Percentiles rank a stretch among this genome's conserved stretches.
Evolutionary conservation across 148 eudicot species (phyloP).

Genomic region (Mesembryanthemum crystallinum): DNA sequence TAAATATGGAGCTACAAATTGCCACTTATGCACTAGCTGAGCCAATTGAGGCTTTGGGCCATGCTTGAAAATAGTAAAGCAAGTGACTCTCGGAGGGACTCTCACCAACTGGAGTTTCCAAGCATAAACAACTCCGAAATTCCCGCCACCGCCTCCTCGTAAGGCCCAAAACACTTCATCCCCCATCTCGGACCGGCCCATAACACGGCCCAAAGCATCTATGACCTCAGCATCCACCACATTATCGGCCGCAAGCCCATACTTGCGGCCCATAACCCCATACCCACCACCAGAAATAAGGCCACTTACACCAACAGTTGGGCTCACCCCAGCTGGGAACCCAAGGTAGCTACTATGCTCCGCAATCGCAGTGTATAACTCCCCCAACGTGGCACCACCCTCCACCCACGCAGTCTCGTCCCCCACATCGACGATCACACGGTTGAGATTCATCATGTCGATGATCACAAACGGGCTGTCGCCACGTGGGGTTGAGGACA

Average conservation of each 20-base stretch:
- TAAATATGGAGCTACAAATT: constrained; percentile 30
- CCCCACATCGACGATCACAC: constrained; percentile 28
- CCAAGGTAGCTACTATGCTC: constrained; percentile 24
- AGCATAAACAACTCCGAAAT: constrained; percentile 34
- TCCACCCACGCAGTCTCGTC: constrained; percentile 42
- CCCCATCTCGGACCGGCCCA: constrained; percentile 31
- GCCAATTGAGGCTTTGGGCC: constrained; percentile 29
- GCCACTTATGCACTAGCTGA: constrained; percentile 33
- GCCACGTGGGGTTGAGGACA: constrained; percentile 46
- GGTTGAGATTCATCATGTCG: constrained; percentile 39
- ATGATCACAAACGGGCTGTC: constrained; percentile 46
- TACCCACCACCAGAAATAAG: constrained; percentile 42
- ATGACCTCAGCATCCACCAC: constrained; percentile 30
- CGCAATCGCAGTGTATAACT: constrained; percentile 33
- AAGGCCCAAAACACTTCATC: constrained; percentile 45
- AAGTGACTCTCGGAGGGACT: constrained; percentile 29
- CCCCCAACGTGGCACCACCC: constrained; percentile 69
- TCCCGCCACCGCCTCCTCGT: constrained; percentile 41
- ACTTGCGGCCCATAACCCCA: constrained; percentile 38
- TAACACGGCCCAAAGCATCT: constrained; percentile 20
- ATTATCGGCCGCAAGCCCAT: constrained; percentile 51
- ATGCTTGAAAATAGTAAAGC: constrained; percentile 27
- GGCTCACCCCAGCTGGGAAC: constrained; percentile 38
- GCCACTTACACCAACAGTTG: constrained; percentile 42
- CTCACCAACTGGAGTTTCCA: constrained; percentile 39